Evolutionary conservation across 768 basidiomycete genomes (phyloP).

Genomic region (Mycena venus): DNA sequence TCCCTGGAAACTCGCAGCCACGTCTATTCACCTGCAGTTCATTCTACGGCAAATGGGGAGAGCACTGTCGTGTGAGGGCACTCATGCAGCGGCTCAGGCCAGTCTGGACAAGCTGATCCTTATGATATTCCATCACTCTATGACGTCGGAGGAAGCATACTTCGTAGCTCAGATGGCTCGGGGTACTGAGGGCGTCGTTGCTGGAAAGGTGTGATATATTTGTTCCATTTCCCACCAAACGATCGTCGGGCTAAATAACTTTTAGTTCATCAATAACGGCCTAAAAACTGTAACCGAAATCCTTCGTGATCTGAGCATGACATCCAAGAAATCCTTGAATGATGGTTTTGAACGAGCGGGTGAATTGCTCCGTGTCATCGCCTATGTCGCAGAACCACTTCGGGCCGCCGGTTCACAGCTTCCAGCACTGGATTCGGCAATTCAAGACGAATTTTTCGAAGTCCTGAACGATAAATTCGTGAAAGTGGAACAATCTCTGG

Average conservation of each 20-base stretch:
- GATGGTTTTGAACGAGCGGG: conserved; percentile 68
- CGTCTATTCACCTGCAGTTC: conserved; percentile 84
- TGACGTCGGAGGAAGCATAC: conserved; percentile 84
- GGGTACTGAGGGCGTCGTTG: conserved; percentile 75
- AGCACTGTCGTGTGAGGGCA: conserved; percentile 70
- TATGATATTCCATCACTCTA: conserved; percentile 78
- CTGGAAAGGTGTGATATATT: conserved; percentile 74
- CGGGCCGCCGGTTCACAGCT: conserved; percentile 59
- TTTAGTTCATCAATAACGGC: conserved; percentile 82
- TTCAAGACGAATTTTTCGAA: conserved; percentile 71
- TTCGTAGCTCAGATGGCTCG: conserved; percentile 87
- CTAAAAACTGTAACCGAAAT: conserved; percentile 74
- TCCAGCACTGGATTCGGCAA: conserved; percentile 62
- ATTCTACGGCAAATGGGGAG: conserved; percentile 81
- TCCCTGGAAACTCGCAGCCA: conserved; percentile 88
- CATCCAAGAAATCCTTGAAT: conserved; percentile 43
- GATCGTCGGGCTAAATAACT: neutral
- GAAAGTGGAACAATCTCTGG: conserved; percentile 52
- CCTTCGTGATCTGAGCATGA: conserved; percentile 51
- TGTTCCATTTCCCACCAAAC: neutral
- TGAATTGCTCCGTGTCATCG: conserved; percentile 78
- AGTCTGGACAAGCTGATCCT: conserved; percentile 76
- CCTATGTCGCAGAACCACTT: conserved; percentile 77
- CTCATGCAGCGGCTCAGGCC: conserved; percentile 66
- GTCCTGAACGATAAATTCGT: conserved; percentile 63